Conservation (phyloP, 78 protist species). For the Dictyostelium firmibasis region DNA sequence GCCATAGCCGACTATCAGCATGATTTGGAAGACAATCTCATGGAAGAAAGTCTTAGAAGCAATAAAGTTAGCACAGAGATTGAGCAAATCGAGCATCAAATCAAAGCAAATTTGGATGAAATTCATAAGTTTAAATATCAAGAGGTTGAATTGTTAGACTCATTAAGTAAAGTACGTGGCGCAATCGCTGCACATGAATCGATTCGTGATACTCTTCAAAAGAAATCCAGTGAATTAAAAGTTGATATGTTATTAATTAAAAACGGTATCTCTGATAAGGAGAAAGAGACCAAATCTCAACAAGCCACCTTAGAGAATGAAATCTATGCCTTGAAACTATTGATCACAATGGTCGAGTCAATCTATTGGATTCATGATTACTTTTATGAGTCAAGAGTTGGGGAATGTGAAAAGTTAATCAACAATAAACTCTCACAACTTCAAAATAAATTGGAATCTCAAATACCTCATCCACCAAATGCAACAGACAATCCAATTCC, state of each 20-base stretch:
- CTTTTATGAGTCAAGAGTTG: constrained; percentile 50
- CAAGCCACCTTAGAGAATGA: constrained; percentile 53
- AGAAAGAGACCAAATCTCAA: not conserved
- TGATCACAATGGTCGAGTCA: constrained; percentile 29
- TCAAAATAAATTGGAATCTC: not conserved
- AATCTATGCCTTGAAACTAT: constrained; percentile 4
- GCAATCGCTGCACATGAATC: constrained; percentile 10
- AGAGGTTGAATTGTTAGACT: constrained; percentile 19
- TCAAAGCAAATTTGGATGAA: not conserved
- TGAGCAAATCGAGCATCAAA: constrained; percentile 10
- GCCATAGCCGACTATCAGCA: constrained; percentile 24
- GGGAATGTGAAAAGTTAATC: constrained; percentile 52
- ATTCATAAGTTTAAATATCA: constrained; percentile 38
- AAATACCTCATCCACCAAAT: constrained; percentile 8
- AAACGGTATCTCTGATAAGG: constrained; percentile 9
- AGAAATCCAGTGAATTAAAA: constrained; percentile 20
- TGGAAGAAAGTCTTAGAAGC: not conserved
- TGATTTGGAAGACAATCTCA: not conserved
- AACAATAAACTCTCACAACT: not conserved
- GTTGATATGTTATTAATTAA: constrained; percentile 7
- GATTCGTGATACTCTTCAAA: constrained; percentile 21
- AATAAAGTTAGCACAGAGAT: not conserved
- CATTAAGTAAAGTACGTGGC: constrained; percentile 10
- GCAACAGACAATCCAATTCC: not conserved
- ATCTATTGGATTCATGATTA: constrained; percentile 65